These are phyloP conservation scores for Orbilia brochopaga DNA, from an alignment of 2,329 filamentous ascomycete species.

Conservation along the genomic window DNA sequence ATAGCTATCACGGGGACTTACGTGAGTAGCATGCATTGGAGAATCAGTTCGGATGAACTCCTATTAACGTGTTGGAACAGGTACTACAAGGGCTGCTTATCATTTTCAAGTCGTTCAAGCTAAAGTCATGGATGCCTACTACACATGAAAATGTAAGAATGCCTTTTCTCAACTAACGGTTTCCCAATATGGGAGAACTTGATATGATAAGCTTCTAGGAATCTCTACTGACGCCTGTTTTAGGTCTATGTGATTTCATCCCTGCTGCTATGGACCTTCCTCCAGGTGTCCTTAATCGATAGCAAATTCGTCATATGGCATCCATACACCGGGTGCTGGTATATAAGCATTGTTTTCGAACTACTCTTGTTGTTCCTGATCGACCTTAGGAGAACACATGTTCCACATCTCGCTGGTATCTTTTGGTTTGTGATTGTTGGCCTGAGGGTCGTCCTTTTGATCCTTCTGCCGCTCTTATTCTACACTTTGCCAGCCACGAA, in stretches of 20 bases:
- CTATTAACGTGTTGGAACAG: not conserved
- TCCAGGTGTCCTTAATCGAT: constrained; percentile 65
- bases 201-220: constrained; percentile 43
- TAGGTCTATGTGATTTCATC: constrained; percentile 68
- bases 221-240: constrained; percentile 6
- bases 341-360: constrained; percentile 67
- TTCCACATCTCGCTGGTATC: constrained; percentile 22
- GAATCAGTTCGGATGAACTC: not conserved
- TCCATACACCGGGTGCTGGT: constrained; percentile 69
- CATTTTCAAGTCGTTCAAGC: constrained; percentile 7
- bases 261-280: constrained; percentile 68
- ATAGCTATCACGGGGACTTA: constrained; percentile 58
- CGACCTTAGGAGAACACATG: constrained; percentile 52
- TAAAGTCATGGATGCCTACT: constrained; percentile 2
- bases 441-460: constrained; percentile 50
- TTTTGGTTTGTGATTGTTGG: constrained; percentile 47
- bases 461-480: constrained; percentile 51
- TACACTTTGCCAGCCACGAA: constrained; percentile 52
- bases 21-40: constrained; percentile 55
- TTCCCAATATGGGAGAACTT: not conserved
- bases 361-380: constrained; percentile 60
- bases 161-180: not conserved
- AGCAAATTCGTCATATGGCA: constrained; percentile 65
- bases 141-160: constrained; percentile 46
- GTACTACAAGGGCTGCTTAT: constrained; percentile 30